Base-by-base conservation (phyloP, 148 eudicot species). In the Chenopodium suecicum region DNA sequence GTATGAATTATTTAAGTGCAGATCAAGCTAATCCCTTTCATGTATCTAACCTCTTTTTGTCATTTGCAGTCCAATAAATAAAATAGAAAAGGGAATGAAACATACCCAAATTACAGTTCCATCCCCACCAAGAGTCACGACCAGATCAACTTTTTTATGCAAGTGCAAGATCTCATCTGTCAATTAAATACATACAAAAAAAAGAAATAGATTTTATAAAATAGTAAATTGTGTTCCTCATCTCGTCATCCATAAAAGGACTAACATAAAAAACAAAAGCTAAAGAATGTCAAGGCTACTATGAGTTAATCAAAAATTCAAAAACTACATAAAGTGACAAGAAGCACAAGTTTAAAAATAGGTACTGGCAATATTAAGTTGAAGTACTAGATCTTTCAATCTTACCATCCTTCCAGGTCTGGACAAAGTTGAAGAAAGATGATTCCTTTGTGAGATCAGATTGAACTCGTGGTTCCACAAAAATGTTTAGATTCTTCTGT, bases 21-120 rank as follows among this genome's bases (percentile, higher is more conserved):
- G 20, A 19, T 65, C 68, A 65, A 23, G 27, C 16, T 12, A n/a
- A 29, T 31, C 17, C 19, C 31, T 69, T 50, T 52, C 41, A 23
- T 68, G n/a, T n/a, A 29, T 79, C 22, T 22, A 46, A 63, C 13
- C 54, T 52, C 12, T 34, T 70, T 56, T 58, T 58, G 29, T n/a
- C 68, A 5, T 70, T 71, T 32, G 14, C n/a, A 60, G 29, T 1
- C 29, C 50, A 52, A 31, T 20, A 47, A 74, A 76, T 44, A 11
- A 25, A 64, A 17, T 34, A 41, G 47, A n/a, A 37, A 34, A 64
- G 4, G 56, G 41, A 63, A 79, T 10, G 25, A 76, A 74, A 81
- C 94, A 81, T 91, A 96, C 99, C 99, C 99, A 96, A 78, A 96
- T 94, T 67, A 96, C 99, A 66, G 99, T 96, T 83, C 99, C 99